These are phyloP conservation scores for Protomyces inundatus DNA, from an alignment of 1,139 yeast genomes.

Conservation along the genomic window DNA sequence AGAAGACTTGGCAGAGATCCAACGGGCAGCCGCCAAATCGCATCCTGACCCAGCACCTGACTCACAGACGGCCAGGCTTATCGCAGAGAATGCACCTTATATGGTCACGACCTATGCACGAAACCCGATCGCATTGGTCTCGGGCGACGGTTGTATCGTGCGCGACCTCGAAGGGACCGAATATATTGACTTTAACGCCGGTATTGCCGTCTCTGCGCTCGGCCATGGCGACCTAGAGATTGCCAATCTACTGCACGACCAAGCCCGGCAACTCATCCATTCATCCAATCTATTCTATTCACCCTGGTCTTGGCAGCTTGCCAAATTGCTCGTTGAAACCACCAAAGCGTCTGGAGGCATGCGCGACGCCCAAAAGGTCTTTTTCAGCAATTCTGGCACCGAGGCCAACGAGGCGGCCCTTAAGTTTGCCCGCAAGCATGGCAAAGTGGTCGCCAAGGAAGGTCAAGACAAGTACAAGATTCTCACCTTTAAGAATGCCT, in stretches of 20 bases:
- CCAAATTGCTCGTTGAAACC: conserved; percentile 61
- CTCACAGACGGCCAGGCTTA: conserved; percentile 22
- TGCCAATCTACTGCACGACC: conserved; percentile 63
- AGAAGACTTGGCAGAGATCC: conserved; percentile 12
- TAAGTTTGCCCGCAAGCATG: conserved; percentile 87
- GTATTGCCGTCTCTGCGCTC: conserved; percentile 91
- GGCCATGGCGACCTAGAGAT: conserved; percentile 81
- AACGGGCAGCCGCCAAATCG: conserved; percentile 8
- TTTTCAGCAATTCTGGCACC: conserved; percentile 86
- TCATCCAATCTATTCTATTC: conserved; percentile 82
- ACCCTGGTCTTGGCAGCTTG: conserved; percentile 73
- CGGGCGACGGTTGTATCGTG: conserved; percentile 66
- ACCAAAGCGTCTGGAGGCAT: conserved; percentile 56
- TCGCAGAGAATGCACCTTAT: conserved; percentile 46
- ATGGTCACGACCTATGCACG: conserved; percentile 79
- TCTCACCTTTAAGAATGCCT: conserved; percentile 78
- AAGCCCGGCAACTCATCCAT: conserved; percentile 68
- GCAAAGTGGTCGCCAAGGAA: conserved; percentile 45
- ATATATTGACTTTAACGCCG: conserved; percentile 87
- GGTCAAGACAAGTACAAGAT: conserved; percentile 60
- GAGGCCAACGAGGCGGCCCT: conserved; percentile 98
- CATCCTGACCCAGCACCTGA: conserved; percentile 26
- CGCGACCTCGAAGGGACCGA: conserved; percentile 74
- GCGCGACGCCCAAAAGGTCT: conserved; percentile 57
- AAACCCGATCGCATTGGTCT: conserved; percentile 62